These are phyloP conservation scores for Melanogaster broomeanus DNA, from an alignment of 768 basidiomycete genomes.

Conservation along the genomic window DNA sequence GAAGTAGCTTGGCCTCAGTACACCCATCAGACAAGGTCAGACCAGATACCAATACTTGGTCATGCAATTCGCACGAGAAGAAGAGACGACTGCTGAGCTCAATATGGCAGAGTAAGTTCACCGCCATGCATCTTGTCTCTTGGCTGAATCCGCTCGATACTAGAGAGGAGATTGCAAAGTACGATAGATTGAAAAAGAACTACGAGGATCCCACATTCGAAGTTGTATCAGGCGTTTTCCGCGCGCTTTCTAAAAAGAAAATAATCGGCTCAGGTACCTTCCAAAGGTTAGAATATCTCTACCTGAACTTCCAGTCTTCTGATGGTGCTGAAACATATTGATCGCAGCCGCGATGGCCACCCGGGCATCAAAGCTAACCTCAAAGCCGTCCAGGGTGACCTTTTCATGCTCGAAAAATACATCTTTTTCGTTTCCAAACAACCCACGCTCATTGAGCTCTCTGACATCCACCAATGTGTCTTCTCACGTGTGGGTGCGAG, in stretches of 20 bases:
- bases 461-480: slow-evolving; percentile 85
- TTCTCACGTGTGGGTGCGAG: slow-evolving; percentile 93
- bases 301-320: background rate
- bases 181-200: slow-evolving; percentile 86
- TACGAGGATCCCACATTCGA: slow-evolving; percentile 96
- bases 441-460: slow-evolving; percentile 86
- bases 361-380: slow-evolving; percentile 97
- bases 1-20: slow-evolving; percentile 80
- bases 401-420: slow-evolving; percentile 98
- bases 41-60: slow-evolving; percentile 97
- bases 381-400: slow-evolving; percentile 94
- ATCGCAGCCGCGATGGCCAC: slow-evolving; percentile 76
- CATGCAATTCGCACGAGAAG: slow-evolving; percentile 97
- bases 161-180: slow-evolving; percentile 76
- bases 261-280: slow-evolving; percentile 86
- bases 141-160: background rate
- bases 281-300: slow-evolving; percentile 58
- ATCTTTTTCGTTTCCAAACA: slow-evolving; percentile 98
- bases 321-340: background rate
- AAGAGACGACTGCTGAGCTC: slow-evolving; percentile 94
- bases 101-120: slow-evolving; percentile 84
- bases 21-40: slow-evolving; percentile 96
- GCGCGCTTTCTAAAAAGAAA: slow-evolving; percentile 87
- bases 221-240: slow-evolving; percentile 93
- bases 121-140: background rate